Percentiles rank a stretch among this genome's conserved stretches.
These are phyloP conservation scores for Pyricularia pennisetigena DNA, from an alignment of 2,329 filamentous ascomycete species.

Conservation along the genomic window DNA sequence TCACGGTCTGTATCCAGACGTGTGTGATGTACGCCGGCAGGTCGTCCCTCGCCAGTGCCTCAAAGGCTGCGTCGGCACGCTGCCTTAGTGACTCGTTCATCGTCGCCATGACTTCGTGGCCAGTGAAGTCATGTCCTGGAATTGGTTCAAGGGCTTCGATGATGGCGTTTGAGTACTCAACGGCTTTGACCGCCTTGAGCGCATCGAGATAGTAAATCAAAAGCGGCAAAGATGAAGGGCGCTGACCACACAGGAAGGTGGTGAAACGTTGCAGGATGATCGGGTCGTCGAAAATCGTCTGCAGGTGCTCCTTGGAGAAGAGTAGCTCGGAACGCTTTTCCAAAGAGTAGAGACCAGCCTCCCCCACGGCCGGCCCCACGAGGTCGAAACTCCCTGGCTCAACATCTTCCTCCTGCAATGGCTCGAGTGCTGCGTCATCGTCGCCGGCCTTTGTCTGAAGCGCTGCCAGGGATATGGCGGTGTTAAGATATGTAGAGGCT, in stretches of 20 bases:
- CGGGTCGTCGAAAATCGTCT: slow-evolving; percentile 13
- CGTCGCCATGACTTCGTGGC: slow-evolving; percentile 37
- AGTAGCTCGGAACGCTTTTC: slow-evolving; percentile 45
- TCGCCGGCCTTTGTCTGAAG: slow-evolving; percentile 42
- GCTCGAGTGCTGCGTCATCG: slow-evolving; percentile 42
- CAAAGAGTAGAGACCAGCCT: slow-evolving; percentile 29
- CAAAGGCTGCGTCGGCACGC: slow-evolving; percentile 56
- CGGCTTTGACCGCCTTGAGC: slow-evolving; percentile 59
- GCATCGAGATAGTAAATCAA: slow-evolving; percentile 65
- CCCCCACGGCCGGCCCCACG: slow-evolving; percentile 21
- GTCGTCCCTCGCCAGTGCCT: slow-evolving; percentile 54
- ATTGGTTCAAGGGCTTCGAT: slow-evolving; percentile 49
- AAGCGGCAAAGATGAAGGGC: slow-evolving; percentile 53
- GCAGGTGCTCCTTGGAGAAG: slow-evolving; percentile 42
- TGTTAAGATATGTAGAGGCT: slow-evolving; percentile 10
- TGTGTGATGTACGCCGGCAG: slow-evolving; percentile 64
- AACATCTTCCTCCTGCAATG: slow-evolving; percentile 28
- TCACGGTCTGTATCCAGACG: slow-evolving; percentile 60
- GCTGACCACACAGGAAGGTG: slow-evolving; percentile 49
- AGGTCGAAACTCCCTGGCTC: slow-evolving; percentile 41
- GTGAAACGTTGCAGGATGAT: slow-evolving; percentile 44
- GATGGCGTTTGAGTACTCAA: slow-evolving; percentile 62
- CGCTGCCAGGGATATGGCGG: slow-evolving; percentile 10
- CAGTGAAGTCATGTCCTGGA: slow-evolving; percentile 43
- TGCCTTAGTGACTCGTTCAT: slow-evolving; percentile 49